Evolutionary conservation across 2,329 filamentous ascomycete species (phyloP), one percentile per base, ranked within the genome.

Genomic region (Penicillium verrucosum): DNA sequence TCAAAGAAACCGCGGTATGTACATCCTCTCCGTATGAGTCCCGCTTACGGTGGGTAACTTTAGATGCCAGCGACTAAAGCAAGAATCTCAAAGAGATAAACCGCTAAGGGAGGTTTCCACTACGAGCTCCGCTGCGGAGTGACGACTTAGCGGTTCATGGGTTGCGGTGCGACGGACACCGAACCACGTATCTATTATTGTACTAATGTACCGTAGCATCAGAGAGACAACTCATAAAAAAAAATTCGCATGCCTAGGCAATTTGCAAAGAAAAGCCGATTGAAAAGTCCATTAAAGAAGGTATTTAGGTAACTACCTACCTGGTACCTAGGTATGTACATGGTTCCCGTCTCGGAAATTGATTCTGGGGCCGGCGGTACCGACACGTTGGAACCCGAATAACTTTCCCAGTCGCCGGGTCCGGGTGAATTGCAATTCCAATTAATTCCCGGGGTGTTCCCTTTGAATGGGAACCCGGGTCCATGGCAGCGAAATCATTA

Each of bases 351-450:
- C 12, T 55, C 21, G n/a, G 42, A 57, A 46, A 45, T 58, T 59
- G 60, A 56, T 52, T 54, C 57, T 51, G 58, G 61, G 55, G 57
- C 59, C 49, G 42, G 60, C 51, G 60, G 56, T 66, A 60, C 64
- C 64, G 64, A 63, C 54, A 44, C 58, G 29, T 45, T 63, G 64
- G 64, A 54, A 61, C 60, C 64, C 57, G 58, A 57, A 40, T 48
- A 55, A 55, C 58, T 56, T 61, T 66, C 63, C 64, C 48, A 54
- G 40, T 56, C 55, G 50, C 57, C 59, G 63, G 64, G 64, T 63
- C 63, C 47, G 48, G 55, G 45, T 36, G 38, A 55, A 50, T 51
- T 51, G 25, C 37, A 42, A 42, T 32, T 23, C 23, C 27, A 64
- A 63, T 51, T 49, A 56, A 58, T 47, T 37, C 44, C 57, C 55